A percentile compares a stretch with the other conserved stretches of the same genome.
phyloP scores from a whole-genome alignment of 2,329 filamentous ascomycete species.

The Penicillium sp. region DNA sequence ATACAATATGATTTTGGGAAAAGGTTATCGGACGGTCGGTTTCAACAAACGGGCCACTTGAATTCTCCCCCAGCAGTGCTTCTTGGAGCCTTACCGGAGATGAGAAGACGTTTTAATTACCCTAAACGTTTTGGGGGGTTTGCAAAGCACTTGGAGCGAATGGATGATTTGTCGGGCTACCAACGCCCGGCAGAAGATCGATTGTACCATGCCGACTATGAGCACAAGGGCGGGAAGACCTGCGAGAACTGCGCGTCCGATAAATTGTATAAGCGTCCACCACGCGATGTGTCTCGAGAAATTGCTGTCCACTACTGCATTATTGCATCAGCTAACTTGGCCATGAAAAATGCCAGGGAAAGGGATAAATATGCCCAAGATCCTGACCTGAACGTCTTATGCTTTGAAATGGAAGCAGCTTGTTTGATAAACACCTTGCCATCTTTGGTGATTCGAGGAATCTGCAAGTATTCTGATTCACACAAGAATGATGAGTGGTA shows the following conservation, averaged over 20 bases:
- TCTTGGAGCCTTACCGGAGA: neutral
- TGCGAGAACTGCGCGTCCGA: neutral
- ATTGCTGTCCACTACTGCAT: neutral
- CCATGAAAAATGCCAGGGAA: neutral
- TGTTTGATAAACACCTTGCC: conserved; percentile 24
- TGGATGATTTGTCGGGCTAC: neutral
- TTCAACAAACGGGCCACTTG: neutral
- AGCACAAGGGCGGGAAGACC: neutral
- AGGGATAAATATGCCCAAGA: neutral
- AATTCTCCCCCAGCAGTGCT: neutral
- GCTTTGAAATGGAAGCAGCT: neutral
- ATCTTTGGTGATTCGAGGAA: conserved; percentile 38
- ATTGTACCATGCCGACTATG: neutral
- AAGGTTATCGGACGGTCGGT: too few relatives aligned
- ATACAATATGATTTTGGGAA: too few relatives aligned
- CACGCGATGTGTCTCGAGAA: neutral
- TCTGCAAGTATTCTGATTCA: conserved; percentile 40
- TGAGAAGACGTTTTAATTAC: neutral
- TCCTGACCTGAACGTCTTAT: neutral
- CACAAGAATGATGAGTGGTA: conserved; percentile 40
- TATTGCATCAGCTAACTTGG: neutral
- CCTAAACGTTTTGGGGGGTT: neutral
- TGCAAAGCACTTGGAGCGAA: neutral
- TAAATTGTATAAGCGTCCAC: neutral
- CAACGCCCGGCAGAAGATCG: neutral